Base-by-base conservation (phyloP, 495 filamentous ascomycete genomes). In the Neurospora sp. region DNA sequence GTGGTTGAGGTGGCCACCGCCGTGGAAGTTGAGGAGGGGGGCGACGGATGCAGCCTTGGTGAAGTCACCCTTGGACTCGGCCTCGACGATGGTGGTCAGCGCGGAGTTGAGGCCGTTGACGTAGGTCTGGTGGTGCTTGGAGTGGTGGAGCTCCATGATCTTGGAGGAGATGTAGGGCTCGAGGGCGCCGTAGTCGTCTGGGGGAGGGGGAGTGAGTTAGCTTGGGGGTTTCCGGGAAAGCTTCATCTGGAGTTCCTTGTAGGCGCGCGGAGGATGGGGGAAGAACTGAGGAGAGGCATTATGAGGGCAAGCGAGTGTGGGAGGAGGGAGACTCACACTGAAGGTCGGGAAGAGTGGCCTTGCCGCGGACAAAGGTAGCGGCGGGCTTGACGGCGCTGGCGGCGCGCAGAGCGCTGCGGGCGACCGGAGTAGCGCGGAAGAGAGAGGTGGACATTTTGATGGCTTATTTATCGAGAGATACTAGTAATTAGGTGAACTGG, bases 101-200 rank as follows among this genome's bases (percentile, higher is more conserved):
- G 87, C 87, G 46, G 84, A 83, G 83, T 94, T 94, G 79, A 90
- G 87, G 59, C 88, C 88, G 80, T 86, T 93, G 72, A 94, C 91
- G 81, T 94, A 94, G 73, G 91, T 92, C 77, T 92, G 85, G 84
- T 94, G 91, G 84, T 94, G 91, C 78, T 90, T 91, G 78, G 84
- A 86, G 87, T 94, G 89, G 83, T 94, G 91, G 9, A 94, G 87
- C 88, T 99, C 95, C 96, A 99, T 99, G 85, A 99, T 99, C 87
- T 94, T 91, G 84, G 93, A 94, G 53, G 92, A 94, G 85, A 99
- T 96, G 81, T 92, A 83, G 75, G 96, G 96, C 82, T 99, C 96
- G 79, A 99, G 93, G 35, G 94, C 96, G 74, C 90, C 90, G 83
- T 93, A 96, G 84, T 94, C 93, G 79, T 94, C 92, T 94, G 74